Percentiles rank a stretch among this genome's conserved stretches.
Evolutionary conservation across 805 yeast genomes (phyloP).

Genomic region (Kurtzmaniella cleridarum): DNA sequence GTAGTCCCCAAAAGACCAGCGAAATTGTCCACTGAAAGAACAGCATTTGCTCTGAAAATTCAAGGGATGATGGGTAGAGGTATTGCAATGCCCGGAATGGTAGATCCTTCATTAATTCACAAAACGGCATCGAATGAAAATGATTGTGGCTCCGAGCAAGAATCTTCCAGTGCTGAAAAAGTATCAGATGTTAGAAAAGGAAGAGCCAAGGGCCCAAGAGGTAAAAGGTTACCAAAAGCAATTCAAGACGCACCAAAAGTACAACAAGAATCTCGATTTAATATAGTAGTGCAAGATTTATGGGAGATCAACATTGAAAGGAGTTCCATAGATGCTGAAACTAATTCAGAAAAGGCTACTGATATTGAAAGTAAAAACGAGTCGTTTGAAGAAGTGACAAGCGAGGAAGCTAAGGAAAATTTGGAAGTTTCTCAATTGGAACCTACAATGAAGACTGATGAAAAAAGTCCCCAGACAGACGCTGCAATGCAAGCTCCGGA

Average conservation of each 20-base stretch:
- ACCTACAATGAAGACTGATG: too few species aligned
- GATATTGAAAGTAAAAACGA: neutral
- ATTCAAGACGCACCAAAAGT: slow-evolving; percentile 38
- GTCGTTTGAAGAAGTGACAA: neutral
- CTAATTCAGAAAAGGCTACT: slow-evolving; percentile 1
- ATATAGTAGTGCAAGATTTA: slow-evolving; percentile 24
- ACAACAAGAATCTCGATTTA: slow-evolving; percentile 30
- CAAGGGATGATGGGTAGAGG: slow-evolving; percentile 51
- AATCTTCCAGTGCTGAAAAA: slow-evolving; percentile 1
- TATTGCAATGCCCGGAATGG: slow-evolving; percentile 50
- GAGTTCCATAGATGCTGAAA: neutral
- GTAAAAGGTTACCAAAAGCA: slow-evolving; percentile 61
- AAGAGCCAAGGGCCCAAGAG: slow-evolving; percentile 70
- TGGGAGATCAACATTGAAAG: slow-evolving; percentile 26
- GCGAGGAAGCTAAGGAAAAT: too few species aligned
- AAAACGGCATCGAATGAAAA: slow-evolving; percentile 11
- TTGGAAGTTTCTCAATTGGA: too few species aligned
- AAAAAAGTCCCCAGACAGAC: too few species aligned
- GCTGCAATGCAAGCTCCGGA: too few species aligned
- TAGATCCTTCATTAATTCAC: slow-evolving; percentile 36
- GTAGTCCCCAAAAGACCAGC: slow-evolving; percentile 5
- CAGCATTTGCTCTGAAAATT: slow-evolving; percentile 52
- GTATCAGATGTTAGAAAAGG: slow-evolving; percentile 37
- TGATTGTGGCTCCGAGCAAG: slow-evolving; percentile 9
- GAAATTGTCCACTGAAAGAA: slow-evolving; percentile 30